These are phyloP conservation scores for Spathaspora sp. DNA, from an alignment of 805 yeast species.

Conservation along the genomic window DNA sequence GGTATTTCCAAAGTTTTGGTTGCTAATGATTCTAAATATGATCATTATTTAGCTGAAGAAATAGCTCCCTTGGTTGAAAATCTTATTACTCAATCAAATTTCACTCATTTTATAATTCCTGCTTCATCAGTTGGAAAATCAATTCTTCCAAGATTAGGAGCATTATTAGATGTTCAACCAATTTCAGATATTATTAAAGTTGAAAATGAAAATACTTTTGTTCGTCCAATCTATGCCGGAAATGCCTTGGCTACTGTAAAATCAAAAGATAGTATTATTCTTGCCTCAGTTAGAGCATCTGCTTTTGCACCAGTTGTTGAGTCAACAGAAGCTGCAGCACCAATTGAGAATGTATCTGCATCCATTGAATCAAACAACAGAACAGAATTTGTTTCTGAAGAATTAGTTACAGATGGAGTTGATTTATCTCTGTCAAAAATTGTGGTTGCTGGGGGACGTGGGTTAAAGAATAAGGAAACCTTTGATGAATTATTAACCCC, in stretches of 20 bases:
- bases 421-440: constrained; percentile 79
- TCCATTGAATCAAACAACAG: constrained; percentile 34
- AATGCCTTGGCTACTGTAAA: constrained; percentile 84
- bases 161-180: constrained; percentile 82
- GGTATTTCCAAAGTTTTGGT: constrained; percentile 55
- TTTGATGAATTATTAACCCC: constrained; percentile 78
- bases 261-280: constrained; percentile 58
- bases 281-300: constrained; percentile 80
- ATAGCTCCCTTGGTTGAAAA: constrained; percentile 63
- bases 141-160: constrained; percentile 82
- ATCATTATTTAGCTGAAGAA: constrained; percentile 76
- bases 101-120: constrained; percentile 72
- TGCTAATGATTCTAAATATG: constrained; percentile 56
- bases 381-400: constrained; percentile 71
- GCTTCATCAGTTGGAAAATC: constrained; percentile 88
- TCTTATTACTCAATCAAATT: constrained; percentile 35
- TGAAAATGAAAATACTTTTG: constrained; percentile 64
- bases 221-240: constrained; percentile 95
- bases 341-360: constrained; percentile 46
- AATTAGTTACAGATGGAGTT: constrained; percentile 78
- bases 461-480: constrained; percentile 83
- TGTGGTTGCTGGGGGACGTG: constrained; percentile 93
- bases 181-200: constrained; percentile 76
- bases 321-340: constrained; percentile 36
- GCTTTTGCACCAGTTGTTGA: constrained; percentile 51